Percentiles rank a stretch among this genome's conserved stretches.
Conservation (phyloP, 139 green algal species). For the Picochlorum sp. region DNA sequence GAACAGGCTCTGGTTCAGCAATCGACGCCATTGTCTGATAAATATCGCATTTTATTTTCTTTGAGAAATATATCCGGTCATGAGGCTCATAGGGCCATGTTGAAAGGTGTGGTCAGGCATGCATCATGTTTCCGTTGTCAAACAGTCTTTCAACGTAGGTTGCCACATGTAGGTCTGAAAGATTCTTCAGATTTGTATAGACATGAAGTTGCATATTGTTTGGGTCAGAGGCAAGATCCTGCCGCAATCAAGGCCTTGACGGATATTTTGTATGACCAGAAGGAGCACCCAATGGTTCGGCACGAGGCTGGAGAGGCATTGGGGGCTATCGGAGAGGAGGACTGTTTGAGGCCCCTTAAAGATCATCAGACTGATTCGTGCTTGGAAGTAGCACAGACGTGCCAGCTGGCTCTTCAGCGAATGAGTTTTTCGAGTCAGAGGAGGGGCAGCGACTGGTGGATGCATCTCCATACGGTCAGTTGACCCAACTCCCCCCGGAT, state of each 20-base stretch:
- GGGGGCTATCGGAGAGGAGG: constrained; percentile 66
- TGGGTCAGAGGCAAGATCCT: constrained; percentile 79
- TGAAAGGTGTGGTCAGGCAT: constrained; percentile 33
- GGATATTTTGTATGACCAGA: constrained; percentile 42
- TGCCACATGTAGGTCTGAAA: constrained; percentile 42
- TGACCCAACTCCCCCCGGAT: constrained; percentile 83
- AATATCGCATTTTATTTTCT: constrained; percentile 75
- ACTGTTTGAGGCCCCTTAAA: constrained; percentile 57
- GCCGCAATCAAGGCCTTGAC: constrained; percentile 50
- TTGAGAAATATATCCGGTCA: constrained; percentile 53
- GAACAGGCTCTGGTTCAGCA: constrained; percentile 39
- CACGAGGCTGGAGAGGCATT: constrained; percentile 86
- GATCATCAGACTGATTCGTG: constrained; percentile 37
- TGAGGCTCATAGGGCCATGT: constrained; percentile 47
- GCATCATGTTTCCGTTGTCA: no score
- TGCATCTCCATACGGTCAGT: constrained; percentile 71
- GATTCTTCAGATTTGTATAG: constrained; percentile 72
- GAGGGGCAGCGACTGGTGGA: background rate
- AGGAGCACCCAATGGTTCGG: constrained; percentile 75
- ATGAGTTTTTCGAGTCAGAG: constrained; percentile 34
- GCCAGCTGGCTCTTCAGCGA: constrained; percentile 83
- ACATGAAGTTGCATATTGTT: constrained; percentile 85
- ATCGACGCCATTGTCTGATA: constrained; percentile 45
- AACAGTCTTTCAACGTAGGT: no score
- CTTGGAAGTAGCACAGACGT: constrained; percentile 88